phyloP scores from a whole-genome alignment of 768 basidiomycete species.

The Tylopilus subfusipes region DNA sequence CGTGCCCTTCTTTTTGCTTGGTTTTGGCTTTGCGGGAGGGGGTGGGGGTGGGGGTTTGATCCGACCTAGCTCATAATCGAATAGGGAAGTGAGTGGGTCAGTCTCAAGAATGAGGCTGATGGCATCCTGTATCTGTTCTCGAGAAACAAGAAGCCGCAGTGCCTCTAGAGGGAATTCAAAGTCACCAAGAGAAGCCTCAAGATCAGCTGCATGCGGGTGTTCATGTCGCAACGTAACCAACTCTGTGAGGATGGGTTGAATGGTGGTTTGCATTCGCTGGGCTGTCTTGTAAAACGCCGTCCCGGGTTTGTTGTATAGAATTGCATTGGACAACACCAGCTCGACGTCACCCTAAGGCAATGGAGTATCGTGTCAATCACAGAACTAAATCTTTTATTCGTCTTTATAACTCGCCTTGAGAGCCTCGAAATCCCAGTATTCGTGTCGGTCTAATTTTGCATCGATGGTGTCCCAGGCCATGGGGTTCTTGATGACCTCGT shows the following conservation, averaged over 20 bases:
- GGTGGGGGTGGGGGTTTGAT: conserved; percentile 61
- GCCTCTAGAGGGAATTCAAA: conserved; percentile 66
- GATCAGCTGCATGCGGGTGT: conserved; percentile 10
- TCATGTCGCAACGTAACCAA: conserved; percentile 16
- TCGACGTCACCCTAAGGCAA: conserved; percentile 65
- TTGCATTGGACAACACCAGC: conserved; percentile 82
- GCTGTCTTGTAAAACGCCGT: conserved; percentile 71
- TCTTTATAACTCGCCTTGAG: conserved; percentile 54
- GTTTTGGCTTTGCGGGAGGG: conserved; percentile 43
- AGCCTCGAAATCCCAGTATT: conserved; percentile 72
- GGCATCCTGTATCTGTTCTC: conserved; percentile 49
- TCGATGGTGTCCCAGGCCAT: conserved; percentile 90
- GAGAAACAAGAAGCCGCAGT: conserved; percentile 53
- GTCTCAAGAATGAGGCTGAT: conserved; percentile 52
- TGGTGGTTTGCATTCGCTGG: conserved; percentile 48
- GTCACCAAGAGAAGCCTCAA: conserved; percentile 49
- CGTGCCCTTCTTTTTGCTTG: conserved; percentile 38
- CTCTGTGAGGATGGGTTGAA: conserved; percentile 36
- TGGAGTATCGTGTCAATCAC: conserved; percentile 1
- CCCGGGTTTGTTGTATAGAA: conserved; percentile 79
- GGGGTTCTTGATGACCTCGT: conserved; percentile 76
- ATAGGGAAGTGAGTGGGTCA: conserved; percentile 62
- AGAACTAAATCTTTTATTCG: not conserved
- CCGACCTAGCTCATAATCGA: conserved; percentile 62
- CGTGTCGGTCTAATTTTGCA: conserved; percentile 72